A percentile compares a stretch with the other conserved stretches of the same genome.
phyloP scores from a whole-genome alignment of 2,329 filamentous ascomycete species.

The Graphilbum fragrans region DNA sequence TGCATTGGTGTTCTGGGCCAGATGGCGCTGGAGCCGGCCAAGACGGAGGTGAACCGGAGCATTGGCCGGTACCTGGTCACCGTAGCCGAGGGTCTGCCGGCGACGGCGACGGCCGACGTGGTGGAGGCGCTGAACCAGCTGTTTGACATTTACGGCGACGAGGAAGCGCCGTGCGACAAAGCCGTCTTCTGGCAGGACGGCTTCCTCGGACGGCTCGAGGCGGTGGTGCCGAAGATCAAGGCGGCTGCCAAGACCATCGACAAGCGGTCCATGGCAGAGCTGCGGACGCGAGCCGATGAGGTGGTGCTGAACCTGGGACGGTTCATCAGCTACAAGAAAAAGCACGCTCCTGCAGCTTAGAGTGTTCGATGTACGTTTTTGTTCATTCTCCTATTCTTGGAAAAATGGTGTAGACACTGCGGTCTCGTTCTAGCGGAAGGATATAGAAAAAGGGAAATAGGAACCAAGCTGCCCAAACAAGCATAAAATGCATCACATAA shows the following conservation, averaged over 20 bases:
- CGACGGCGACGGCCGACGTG: conserved; percentile 41
- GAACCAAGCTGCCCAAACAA: neutral
- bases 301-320: conserved; percentile 45
- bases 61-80: conserved; percentile 52
- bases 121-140: conserved; percentile 55
- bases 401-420: no score
- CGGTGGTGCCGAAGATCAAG: conserved; percentile 38
- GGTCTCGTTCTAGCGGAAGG: neutral
- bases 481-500: neutral
- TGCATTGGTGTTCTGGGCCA: conserved; percentile 55
- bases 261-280: conserved; percentile 42
- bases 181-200: conserved; percentile 52
- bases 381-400: no score
- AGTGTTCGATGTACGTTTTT: no score
- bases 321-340: conserved; percentile 55
- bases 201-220: conserved; percentile 47
- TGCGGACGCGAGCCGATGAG: conserved; percentile 49
- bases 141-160: conserved; percentile 56
- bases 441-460: no score
- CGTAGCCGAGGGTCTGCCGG: conserved; percentile 34
- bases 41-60: conserved; percentile 43
- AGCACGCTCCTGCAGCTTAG: conserved; percentile 30
- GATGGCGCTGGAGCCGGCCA: conserved; percentile 43
- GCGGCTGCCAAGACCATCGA: conserved; percentile 48
- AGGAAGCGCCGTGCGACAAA: conserved; percentile 42